A percentile compares a stretch with the other conserved stretches of the same genome.
Conservation (phyloP, 2,329 filamentous ascomycete genomes). For the Torrubiella hemipterigena region DNA sequence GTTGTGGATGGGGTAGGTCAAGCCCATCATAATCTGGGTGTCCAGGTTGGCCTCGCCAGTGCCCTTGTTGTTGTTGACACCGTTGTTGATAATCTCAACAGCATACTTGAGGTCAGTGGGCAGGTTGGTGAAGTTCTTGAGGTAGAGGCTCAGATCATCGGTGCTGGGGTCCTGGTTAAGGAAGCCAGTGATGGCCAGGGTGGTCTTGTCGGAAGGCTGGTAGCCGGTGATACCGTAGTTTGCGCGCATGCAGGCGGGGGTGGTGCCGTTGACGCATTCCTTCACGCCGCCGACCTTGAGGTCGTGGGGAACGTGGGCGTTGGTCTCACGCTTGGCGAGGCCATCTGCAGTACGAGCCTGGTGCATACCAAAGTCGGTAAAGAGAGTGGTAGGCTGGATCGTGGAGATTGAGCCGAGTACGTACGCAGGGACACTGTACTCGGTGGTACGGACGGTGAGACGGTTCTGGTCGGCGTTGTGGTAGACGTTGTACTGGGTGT, state of each 20-base stretch:
- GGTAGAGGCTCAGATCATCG: neutral
- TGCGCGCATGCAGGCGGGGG: neutral
- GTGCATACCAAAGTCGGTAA: neutral
- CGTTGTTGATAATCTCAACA: neutral
- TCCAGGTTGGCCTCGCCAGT: neutral
- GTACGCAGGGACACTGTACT: neutral
- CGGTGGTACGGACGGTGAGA: neutral
- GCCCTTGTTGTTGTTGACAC: neutral
- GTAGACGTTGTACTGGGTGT: neutral
- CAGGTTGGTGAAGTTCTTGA: neutral
- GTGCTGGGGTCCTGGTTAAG: neutral
- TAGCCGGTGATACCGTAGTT: neutral
- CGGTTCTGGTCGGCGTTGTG: neutral
- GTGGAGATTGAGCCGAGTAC: neutral
- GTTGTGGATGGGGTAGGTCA: neutral
- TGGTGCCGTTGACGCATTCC: neutral
- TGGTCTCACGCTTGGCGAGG: neutral
- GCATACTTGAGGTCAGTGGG: neutral
- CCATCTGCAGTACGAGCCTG: neutral
- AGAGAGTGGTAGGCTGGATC: slow-evolving; percentile 2
- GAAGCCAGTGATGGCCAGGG: neutral
- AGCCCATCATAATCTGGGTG: neutral
- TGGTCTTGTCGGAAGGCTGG: neutral
- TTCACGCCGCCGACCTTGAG: neutral
- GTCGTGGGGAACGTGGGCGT: neutral